Conservation (phyloP, 768 basidiomycete species). For the Dictyophora rubrovolvata region DNA sequence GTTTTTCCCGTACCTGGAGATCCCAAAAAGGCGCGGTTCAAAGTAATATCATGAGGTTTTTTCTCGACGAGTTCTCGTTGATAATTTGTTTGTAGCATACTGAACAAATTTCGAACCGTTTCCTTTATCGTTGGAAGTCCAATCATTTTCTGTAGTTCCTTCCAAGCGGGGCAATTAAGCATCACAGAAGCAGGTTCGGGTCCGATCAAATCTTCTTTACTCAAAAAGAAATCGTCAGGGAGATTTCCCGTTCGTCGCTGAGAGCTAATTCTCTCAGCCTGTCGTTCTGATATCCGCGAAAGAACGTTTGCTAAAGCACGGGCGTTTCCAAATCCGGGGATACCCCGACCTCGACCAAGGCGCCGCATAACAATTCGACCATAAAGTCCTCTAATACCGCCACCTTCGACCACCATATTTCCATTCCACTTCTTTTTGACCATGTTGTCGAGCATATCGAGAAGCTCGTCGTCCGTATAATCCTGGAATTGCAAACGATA, state of each 20-base stretch:
- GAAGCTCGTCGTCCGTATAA: slow-evolving; percentile 47
- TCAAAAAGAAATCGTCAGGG: slow-evolving; percentile 42
- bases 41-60: slow-evolving; percentile 40
- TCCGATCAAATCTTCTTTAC: slow-evolving; percentile 51
- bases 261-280: slow-evolving; percentile 38
- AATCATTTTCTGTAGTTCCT: slow-evolving; percentile 38
- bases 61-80: slow-evolving; percentile 47
- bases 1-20: slow-evolving; percentile 68
- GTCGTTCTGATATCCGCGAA: slow-evolving; percentile 36
- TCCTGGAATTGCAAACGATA: slow-evolving; percentile 49
- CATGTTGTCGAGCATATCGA: slow-evolving; percentile 40
- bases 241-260: slow-evolving; percentile 28
- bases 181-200: slow-evolving; percentile 47
- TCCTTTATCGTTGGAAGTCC: slow-evolving; percentile 52
- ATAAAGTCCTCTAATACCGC: slow-evolving; percentile 42
- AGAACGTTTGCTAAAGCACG: slow-evolving; percentile 47
- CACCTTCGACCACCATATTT: slow-evolving; percentile 40
- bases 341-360: slow-evolving; percentile 49
- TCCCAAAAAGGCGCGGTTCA: slow-evolving; percentile 59
- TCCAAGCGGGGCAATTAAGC: slow-evolving; percentile 38
- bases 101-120: slow-evolving; percentile 37
- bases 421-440: slow-evolving; percentile 38
- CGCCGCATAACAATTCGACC: slow-evolving; percentile 47
- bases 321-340: slow-evolving; percentile 57
- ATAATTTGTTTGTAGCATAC: slow-evolving; percentile 43